Conservation (phyloP, 257 asterid species). For the Solanum gandarillasii region DNA sequence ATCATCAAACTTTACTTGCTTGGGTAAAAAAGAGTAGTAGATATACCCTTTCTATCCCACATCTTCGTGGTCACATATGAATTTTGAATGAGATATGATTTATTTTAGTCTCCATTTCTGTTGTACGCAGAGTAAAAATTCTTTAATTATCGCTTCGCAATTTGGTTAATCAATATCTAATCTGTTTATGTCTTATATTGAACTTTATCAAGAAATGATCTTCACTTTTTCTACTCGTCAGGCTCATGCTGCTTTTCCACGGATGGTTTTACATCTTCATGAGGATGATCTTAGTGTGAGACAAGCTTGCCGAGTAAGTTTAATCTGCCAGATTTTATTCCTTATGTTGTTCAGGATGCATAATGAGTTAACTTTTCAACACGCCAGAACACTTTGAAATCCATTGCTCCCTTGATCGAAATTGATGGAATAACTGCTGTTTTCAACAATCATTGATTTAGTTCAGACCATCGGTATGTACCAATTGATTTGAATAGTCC, state of each 20-base stretch:
- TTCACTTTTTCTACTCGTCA: slow-evolving; percentile 7
- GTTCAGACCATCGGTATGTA: slow-evolving; percentile 75
- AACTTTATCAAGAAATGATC: neutral
- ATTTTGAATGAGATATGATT: neutral
- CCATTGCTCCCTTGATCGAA: slow-evolving; percentile 63
- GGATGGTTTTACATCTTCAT: slow-evolving; percentile 79
- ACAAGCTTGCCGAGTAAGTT: slow-evolving; percentile 86
- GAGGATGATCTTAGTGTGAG: slow-evolving; percentile 87
- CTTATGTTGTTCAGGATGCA: slow-evolving; percentile 4
- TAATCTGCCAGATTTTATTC: neutral
- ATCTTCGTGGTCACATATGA: neutral
- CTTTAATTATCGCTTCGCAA: neutral
- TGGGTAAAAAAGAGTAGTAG: neutral
- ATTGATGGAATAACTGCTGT: slow-evolving; percentile 58
- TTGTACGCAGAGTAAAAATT: neutral
- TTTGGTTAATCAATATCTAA: neutral
- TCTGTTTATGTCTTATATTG: neutral
- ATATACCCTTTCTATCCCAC: neutral
- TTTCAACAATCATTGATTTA: slow-evolving; percentile 58
- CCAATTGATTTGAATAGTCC: neutral
- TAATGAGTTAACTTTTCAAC: neutral
- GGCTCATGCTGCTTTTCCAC: slow-evolving; percentile 79
- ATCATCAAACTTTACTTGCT: neutral
- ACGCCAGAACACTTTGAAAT: slow-evolving; percentile 60
- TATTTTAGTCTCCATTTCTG: neutral